Evolutionary conservation across 2,329 filamentous ascomycete genomes (phyloP).

Genomic region (Teratosphaeria zuluensis): DNA sequence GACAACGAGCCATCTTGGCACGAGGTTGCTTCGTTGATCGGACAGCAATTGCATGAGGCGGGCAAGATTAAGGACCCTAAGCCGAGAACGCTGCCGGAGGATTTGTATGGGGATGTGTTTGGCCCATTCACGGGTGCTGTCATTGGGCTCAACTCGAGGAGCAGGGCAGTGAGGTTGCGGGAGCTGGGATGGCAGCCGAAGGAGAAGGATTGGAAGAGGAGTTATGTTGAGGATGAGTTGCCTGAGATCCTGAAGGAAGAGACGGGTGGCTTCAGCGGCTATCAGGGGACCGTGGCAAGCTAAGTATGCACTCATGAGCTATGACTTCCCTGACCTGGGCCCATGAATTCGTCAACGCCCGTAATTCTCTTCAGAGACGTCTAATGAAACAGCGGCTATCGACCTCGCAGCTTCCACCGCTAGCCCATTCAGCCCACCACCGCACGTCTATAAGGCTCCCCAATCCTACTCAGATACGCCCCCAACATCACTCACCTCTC

Average conservation of each 20-base stretch:
- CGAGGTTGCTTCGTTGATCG: conserved; percentile 31
- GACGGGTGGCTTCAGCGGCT: neutral
- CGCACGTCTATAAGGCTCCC: too few relatives aligned
- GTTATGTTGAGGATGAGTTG: conserved; percentile 35
- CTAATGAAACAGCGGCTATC: too few relatives aligned
- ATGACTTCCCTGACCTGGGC: neutral
- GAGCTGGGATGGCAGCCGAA: conserved; percentile 37
- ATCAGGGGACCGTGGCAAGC: neutral
- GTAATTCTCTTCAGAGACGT: too few relatives aligned
- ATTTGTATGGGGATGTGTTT: conserved; percentile 34
- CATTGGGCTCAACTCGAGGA: conserved; percentile 32
- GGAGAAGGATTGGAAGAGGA: conserved; percentile 34
- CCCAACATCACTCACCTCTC: too few relatives aligned
- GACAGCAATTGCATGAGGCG: conserved; percentile 26
- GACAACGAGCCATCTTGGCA: conserved; percentile 37
- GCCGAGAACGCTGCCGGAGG: conserved; percentile 27
- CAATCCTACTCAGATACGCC: too few relatives aligned
- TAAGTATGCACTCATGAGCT: neutral
- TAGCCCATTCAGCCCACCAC: too few relatives aligned
- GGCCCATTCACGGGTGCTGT: conserved; percentile 27
- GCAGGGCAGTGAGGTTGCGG: conserved; percentile 34
- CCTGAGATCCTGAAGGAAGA: conserved; percentile 25
- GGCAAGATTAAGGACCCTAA: conserved; percentile 30
- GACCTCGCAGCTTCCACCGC: too few relatives aligned
- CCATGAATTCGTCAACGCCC: neutral